Evolutionary conservation across 352 stramenopile genomes (phyloP).

Genomic region (Pythium sp.): DNA sequence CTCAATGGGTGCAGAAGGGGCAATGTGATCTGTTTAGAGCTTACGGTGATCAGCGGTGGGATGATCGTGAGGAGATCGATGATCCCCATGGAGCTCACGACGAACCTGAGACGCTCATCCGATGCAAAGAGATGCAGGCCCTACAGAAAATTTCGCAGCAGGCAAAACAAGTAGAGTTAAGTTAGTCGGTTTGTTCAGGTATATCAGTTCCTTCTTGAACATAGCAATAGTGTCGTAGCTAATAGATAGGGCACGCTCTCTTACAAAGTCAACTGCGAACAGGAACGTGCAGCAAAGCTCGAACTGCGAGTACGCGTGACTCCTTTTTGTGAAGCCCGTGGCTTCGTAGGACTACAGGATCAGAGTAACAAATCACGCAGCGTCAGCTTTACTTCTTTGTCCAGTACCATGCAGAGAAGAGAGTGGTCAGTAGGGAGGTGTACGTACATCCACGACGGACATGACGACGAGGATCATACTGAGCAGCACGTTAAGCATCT

Average conservation of each 20-base stretch:
- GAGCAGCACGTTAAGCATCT: conserved; percentile 42
- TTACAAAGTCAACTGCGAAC: conserved; percentile 52
- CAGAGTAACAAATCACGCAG: not conserved
- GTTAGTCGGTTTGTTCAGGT: no score
- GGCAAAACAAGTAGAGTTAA: no score
- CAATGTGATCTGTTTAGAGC: not conserved
- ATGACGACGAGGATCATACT: conserved; percentile 45
- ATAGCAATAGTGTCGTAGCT: no score
- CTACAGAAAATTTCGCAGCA: conserved; percentile 13
- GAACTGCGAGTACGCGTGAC: conserved; percentile 20
- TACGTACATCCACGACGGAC: conserved; percentile 32
- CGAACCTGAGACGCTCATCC: conserved; percentile 34
- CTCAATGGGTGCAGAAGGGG: not conserved
- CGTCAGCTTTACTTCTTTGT: no score
- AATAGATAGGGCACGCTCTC: not conserved
- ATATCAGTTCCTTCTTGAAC: no score
- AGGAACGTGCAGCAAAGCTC: conserved; percentile 39
- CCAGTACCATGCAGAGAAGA: no score
- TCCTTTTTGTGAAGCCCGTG: conserved; percentile 6
- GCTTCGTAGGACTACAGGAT: conserved; percentile 33
- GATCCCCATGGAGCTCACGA: conserved; percentile 49
- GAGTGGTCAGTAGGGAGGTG: no score
- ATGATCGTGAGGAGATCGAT: conserved; percentile 62
- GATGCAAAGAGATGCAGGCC: conserved; percentile 37
- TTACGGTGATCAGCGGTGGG: conserved; percentile 37